phyloP scores from a whole-genome alignment of 345 rosid species.

The Bretschneidera sinensis region DNA sequence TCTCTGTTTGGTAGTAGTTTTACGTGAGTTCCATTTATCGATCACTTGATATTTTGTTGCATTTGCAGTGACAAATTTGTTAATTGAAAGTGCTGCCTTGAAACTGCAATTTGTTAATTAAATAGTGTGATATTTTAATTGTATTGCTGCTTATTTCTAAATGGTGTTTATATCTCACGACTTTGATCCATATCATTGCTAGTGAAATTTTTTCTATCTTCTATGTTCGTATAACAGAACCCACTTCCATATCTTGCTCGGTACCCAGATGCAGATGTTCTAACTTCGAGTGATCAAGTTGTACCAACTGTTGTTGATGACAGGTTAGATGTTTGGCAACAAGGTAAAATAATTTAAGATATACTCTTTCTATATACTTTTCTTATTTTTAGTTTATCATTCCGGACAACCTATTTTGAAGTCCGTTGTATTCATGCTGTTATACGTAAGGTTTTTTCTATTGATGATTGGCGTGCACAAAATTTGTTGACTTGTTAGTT shows the following conservation, averaged over 20 bases:
- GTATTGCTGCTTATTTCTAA: too few species aligned
- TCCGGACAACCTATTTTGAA: background rate
- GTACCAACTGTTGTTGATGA: slow-evolving; percentile 92
- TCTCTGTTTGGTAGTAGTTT: too few species aligned
- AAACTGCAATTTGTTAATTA: background rate
- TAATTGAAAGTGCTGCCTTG: background rate
- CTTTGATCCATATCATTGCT: slow-evolving; percentile 1
- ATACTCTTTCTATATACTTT: slow-evolving; percentile 4
- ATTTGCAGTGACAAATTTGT: too few species aligned
- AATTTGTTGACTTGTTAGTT: too few species aligned
- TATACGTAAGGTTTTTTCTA: background rate
- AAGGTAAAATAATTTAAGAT: slow-evolving; percentile 43
- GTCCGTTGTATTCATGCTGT: background rate
- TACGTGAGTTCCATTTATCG: too few species aligned
- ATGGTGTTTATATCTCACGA: background rate
- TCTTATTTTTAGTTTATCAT: background rate
- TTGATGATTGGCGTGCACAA: background rate
- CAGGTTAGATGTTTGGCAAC: slow-evolving; percentile 91
- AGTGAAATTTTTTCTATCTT: slow-evolving; percentile 1
- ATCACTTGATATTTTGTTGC: too few species aligned
- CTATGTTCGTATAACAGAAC: slow-evolving; percentile 48
- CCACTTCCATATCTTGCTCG: slow-evolving; percentile 95
- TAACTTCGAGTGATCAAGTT: slow-evolving; percentile 96
- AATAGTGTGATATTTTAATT: background rate
- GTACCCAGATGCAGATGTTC: slow-evolving; percentile 88